Evolutionary conservation across 306 rosid species (phyloP).

Genomic region (Glycine tomentella): DNA sequence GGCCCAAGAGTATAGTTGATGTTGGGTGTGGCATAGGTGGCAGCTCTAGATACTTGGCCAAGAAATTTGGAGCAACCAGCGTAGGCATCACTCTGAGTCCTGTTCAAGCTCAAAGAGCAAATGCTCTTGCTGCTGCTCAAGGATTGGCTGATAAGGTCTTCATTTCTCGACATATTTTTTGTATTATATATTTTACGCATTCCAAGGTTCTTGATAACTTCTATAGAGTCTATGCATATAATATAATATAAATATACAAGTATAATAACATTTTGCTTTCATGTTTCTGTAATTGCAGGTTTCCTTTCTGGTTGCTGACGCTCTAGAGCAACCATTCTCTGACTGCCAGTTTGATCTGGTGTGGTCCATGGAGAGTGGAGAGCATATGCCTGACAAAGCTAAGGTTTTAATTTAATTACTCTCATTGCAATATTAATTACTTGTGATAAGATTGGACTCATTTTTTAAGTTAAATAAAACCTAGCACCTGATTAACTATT

Average conservation of each 20-base stretch:
- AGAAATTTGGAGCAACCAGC: slow-evolving; percentile 66
- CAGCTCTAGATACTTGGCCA: slow-evolving; percentile 82
- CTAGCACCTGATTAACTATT: neutral
- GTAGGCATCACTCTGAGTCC: slow-evolving; percentile 88
- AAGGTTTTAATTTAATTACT: slow-evolving; percentile 55
- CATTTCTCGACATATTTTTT: neutral
- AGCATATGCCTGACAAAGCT: slow-evolving; percentile 96
- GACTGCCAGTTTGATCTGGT: slow-evolving; percentile 81
- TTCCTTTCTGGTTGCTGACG: slow-evolving; percentile 85
- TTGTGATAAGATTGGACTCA: neutral
- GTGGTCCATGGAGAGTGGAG: slow-evolving; percentile 99
- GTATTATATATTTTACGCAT: neutral
- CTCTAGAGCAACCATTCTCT: slow-evolving; percentile 82
- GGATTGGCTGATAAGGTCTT: slow-evolving; percentile 62
- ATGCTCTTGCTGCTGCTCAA: slow-evolving; percentile 76
- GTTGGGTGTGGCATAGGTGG: slow-evolving; percentile 99
- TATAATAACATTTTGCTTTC: no score
- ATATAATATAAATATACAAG: no score
- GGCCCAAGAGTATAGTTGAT: slow-evolving; percentile 69
- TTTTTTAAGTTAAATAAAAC: neutral
- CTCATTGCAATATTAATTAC: neutral
- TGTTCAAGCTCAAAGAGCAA: slow-evolving; percentile 87
- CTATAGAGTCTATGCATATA: neutral
- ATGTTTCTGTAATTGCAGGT: slow-evolving; percentile 53
- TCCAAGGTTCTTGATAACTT: neutral